Evolutionary conservation across 1,284 basidiomycete species (phyloP).

Genomic region (Tylopilus sp.): DNA sequence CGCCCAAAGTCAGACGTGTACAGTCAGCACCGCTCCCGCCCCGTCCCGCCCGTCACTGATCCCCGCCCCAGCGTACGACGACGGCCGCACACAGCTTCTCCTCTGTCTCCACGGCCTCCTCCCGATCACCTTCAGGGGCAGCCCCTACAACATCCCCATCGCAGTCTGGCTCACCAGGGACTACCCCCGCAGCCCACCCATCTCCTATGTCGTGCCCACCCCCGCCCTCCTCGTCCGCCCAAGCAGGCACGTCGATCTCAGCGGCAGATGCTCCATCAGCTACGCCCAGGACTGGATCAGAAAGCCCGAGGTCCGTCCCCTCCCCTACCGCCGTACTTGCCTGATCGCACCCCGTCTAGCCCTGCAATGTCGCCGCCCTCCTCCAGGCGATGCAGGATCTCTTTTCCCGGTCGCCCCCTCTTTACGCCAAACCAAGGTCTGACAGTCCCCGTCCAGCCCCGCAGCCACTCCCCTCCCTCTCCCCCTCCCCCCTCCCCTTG

Average conservation of each 20-base stretch:
- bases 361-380: constrained; percentile 64
- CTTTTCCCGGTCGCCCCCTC: constrained; percentile 85
- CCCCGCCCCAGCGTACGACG: constrained; percentile 76
- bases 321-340: constrained; percentile 13
- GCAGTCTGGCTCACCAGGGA: constrained; percentile 84
- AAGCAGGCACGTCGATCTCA: constrained; percentile 76
- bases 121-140: constrained; percentile 76
- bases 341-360: constrained; percentile 43
- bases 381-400: constrained; percentile 73
- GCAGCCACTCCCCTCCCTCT: constrained; percentile 23
- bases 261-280: constrained; percentile 69
- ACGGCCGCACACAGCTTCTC: constrained; percentile 88
- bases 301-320: constrained; percentile 75
- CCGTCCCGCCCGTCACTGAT: neutral
- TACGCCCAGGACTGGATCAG: constrained; percentile 78
- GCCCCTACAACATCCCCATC: constrained; percentile 92
- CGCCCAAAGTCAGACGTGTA: constrained; percentile 91
- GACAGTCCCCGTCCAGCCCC: constrained; percentile 19
- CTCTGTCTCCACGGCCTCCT: constrained; percentile 90
- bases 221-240: constrained; percentile 86
- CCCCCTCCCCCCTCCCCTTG: constrained; percentile 21
- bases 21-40: constrained; percentile 59
- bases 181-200: constrained; percentile 80
- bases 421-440: constrained; percentile 80
- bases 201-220: constrained; percentile 95